phyloP scores from a whole-genome alignment of 805 yeast genomes.

The Ogataea ganodermae region DNA sequence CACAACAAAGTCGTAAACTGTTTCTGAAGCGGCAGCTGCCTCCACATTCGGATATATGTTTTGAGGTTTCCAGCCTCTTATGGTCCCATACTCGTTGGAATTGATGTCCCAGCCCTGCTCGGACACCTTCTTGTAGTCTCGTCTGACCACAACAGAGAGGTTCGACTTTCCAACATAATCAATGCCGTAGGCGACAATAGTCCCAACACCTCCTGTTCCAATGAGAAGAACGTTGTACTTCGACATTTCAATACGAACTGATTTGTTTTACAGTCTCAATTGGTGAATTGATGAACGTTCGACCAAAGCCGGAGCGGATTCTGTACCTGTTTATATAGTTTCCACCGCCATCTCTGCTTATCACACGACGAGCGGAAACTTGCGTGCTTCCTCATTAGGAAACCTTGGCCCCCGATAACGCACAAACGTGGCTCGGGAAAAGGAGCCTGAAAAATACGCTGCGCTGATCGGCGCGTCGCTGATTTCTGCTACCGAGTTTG shows the following conservation, averaged over 20 bases:
- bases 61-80: constrained; percentile 57
- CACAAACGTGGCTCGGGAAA: not conserved
- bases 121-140: constrained; percentile 55
- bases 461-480: not conserved
- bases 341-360: too few species aligned
- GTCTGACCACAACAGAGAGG: constrained; percentile 62
- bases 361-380: constrained; percentile 2
- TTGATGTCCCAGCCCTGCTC: constrained; percentile 55
- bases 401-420: not conserved
- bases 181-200: constrained; percentile 67
- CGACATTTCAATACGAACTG: too few species aligned
- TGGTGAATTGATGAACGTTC: not conserved
- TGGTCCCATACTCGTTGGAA: constrained; percentile 61
- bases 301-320: too few species aligned
- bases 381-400: constrained; percentile 1
- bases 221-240: constrained; percentile 32
- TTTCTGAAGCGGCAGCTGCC: constrained; percentile 43
- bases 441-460: not conserved
- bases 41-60: constrained; percentile 37
- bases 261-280: not conserved
- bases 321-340: too few species aligned
- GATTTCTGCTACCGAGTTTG: not conserved
- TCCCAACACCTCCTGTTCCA: constrained; percentile 87
- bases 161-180: constrained; percentile 45
- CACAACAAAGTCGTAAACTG: constrained; percentile 53